Percentiles rank a stretch among this genome's conserved stretches.
Conservation (phyloP, 2,329 filamentous ascomycete species). For the Pestalotiopsis sp. region DNA sequence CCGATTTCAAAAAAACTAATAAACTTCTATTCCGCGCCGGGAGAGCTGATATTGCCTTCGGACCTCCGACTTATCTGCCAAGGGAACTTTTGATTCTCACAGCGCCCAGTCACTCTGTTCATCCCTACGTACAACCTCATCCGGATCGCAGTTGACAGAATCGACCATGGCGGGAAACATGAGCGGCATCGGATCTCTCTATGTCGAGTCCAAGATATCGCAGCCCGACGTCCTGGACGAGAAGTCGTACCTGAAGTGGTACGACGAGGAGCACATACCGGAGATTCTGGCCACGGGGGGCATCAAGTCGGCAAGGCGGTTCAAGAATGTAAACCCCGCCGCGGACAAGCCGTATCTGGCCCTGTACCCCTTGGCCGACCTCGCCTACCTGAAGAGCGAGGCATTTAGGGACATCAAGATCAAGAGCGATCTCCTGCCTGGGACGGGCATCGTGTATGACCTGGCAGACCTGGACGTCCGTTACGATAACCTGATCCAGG, state of each 20-base stretch:
- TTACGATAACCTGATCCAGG: slow-evolving; percentile 24
- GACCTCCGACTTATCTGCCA: background rate
- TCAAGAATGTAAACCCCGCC: slow-evolving; percentile 29
- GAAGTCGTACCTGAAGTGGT: slow-evolving; percentile 37
- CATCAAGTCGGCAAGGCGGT: slow-evolving; percentile 36
- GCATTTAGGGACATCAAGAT: slow-evolving; percentile 38
- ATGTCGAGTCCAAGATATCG: slow-evolving; percentile 31
- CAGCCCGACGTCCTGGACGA: slow-evolving; percentile 31
- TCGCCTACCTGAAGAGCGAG: slow-evolving; percentile 35
- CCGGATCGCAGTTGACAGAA: background rate
- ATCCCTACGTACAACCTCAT: background rate
- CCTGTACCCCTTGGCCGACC: slow-evolving; percentile 38
- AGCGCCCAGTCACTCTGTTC: background rate
- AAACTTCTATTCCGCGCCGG: background rate
- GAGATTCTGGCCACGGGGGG: slow-evolving; percentile 37
- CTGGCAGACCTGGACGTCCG: slow-evolving; percentile 25
- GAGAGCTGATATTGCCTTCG: background rate
- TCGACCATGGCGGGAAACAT: slow-evolving; percentile 5
- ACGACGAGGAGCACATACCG: slow-evolving; percentile 41
- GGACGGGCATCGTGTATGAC: slow-evolving; percentile 23
- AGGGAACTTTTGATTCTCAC: background rate
- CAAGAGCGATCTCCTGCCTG: slow-evolving; percentile 31
- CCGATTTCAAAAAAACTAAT: background rate
- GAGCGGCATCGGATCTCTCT: slow-evolving; percentile 32
- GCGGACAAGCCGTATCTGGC: slow-evolving; percentile 36